phyloP scores from a whole-genome alignment of 805 yeast genomes.

The Lipomyces yamadae region DNA sequence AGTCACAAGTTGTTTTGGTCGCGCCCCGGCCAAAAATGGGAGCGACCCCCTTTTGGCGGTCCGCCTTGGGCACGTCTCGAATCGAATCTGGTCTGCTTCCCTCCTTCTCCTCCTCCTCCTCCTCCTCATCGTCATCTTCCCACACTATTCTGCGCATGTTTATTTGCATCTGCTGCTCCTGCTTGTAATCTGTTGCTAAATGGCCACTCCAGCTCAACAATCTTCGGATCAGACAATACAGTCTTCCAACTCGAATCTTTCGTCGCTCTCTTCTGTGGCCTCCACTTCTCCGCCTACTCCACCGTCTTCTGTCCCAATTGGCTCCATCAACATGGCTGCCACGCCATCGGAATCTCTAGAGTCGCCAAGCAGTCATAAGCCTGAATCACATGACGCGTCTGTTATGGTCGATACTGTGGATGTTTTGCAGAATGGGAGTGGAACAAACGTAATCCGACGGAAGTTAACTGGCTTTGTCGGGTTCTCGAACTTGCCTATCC shows the following conservation, averaged over 20 bases:
- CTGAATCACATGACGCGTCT: constrained; percentile 6
- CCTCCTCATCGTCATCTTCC: neutral
- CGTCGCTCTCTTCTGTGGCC: constrained; percentile 11
- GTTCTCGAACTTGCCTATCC: constrained; percentile 95
- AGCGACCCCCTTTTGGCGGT: neutral
- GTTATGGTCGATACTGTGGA: constrained; percentile 8
- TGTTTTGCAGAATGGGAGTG: constrained; percentile 19
- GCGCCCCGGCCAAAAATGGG: neutral
- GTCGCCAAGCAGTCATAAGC: neutral
- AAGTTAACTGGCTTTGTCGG: constrained; percentile 93
- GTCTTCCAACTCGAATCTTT: constrained; percentile 12
- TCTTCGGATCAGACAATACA: neutral
- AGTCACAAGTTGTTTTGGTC: neutral
- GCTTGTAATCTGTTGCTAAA: neutral
- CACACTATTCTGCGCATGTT: neutral
- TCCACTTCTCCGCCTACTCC: constrained; percentile 8
- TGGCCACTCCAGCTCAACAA: neutral
- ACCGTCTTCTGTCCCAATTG: constrained; percentile 3
- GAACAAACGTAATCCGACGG: constrained; percentile 70
- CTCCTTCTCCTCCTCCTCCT: too few species aligned
- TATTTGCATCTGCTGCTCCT: constrained; percentile 1
- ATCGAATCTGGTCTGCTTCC: neutral
- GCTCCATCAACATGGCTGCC: constrained; percentile 3
- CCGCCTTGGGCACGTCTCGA: neutral
- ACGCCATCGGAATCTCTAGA: constrained; percentile 4